Evolutionary conservation across 176 grass and related monocot species (phyloP), one percentile per base, ranked within the genome.

Genomic region (Oryza coarctata): DNA sequence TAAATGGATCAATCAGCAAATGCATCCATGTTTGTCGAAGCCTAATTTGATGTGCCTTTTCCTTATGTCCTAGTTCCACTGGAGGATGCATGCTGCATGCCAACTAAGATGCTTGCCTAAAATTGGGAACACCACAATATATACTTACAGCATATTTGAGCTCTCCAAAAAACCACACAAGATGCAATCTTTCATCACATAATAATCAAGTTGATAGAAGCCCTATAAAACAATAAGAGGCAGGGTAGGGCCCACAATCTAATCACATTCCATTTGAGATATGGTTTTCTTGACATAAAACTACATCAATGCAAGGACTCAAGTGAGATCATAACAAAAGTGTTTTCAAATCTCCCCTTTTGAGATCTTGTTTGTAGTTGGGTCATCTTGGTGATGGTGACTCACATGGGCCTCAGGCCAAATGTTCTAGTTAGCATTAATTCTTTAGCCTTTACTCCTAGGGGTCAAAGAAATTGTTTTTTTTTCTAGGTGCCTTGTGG

Each of bases 311-410:
- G 79, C 82, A 79, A 86, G 73, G 79, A 72, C 68, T 85, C 83
- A 43, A 85, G 67, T 91, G 82, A 91, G 86, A 79, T 86, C 38
- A 91, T 91, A 81, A 62, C 50, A 75, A 91, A 90, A 91, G 90
- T 82, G 86, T 85, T 85, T 79, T 88, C 90, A 91, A 88, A 91
- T 91, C 82, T 91, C 82, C 61, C 78, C 89, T 88, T 88, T 85
- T 36, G 63, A 91, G 90, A 91, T 91, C 80, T 88, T 91, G 90
- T 88, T 88, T 91, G 90, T 85, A 88, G 86, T 88, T 91, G 90
- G 86, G 68, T 83, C 90, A 91, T 91, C 86, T 91, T 77, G 82
- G 86, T 88, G 90, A 88, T 91, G 82, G 86, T 70, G 86, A 86
- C 90, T 68, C 86, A 82, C 82, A 91, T 86, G 90, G 78, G 35